phyloP scores from a whole-genome alignment of 441 rosid genomes.

The Pelargonium citronellum region DNA sequence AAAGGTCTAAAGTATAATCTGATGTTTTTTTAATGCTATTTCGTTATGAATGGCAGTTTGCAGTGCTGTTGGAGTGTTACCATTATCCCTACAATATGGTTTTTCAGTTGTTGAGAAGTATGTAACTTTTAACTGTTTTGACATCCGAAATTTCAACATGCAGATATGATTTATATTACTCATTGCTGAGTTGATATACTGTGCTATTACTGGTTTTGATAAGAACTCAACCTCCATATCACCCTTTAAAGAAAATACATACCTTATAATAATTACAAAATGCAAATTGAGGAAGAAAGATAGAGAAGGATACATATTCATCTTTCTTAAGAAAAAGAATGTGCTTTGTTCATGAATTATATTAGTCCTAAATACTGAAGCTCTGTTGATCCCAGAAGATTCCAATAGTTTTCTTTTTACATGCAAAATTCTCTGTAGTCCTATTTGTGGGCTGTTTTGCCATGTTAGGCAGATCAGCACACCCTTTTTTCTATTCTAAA shows the following conservation, averaged over 20 bases:
- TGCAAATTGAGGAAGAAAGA: not conserved
- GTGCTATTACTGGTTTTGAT: not conserved
- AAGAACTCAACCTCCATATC: not conserved
- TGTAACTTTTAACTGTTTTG: slow-evolving; percentile 31
- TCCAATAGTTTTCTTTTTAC: not conserved
- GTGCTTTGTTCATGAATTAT: not conserved
- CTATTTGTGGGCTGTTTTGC: not conserved
- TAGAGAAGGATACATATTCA: not conserved
- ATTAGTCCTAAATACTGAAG: not conserved
- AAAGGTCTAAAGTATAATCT: slow-evolving; percentile 15
- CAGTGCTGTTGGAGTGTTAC: slow-evolving; percentile 97
- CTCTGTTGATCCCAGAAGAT: not conserved
- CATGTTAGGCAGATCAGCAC: not conserved
- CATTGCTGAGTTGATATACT: not conserved
- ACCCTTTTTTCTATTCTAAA: not conserved
- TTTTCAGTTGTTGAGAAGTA: slow-evolving; percentile 84
- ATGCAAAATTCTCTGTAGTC: not conserved
- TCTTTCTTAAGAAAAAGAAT: not conserved
- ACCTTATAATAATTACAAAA: not conserved
- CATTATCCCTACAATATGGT: slow-evolving; percentile 87
- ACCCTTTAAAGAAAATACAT: not conserved
- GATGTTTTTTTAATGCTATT: slow-evolving; percentile 11
- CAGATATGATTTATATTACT: not conserved
- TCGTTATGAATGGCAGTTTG: slow-evolving; percentile 56
- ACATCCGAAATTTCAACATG: not conserved